Base-by-base conservation (phyloP, 352 stramenopile species). In the Globisporangium paroecandrum region DNA sequence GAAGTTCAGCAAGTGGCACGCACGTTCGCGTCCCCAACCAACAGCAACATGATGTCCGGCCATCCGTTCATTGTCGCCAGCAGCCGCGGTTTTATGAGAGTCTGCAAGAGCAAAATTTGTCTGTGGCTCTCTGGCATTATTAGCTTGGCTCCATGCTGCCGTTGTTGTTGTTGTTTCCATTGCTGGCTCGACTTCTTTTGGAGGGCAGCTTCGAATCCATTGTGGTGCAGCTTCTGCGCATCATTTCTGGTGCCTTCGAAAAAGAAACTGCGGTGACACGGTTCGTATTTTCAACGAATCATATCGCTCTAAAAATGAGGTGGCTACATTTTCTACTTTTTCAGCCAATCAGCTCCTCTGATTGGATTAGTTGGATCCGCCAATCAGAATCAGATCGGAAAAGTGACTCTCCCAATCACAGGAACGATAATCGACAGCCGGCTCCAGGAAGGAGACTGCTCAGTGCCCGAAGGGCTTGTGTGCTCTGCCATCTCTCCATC, bases 301-400 rank as follows among this genome's bases (percentile, higher is more conserved):
- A 34, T 3, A 63, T 34, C 9, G n/a, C 13, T 49, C 20, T n/a
- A n/a, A 32, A 54, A 29, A n/a, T 0, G 49, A 49, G 34, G 58
- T 63, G 58, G 58, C 58, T 64, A 64, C 58, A 55, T 64, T 64
- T 64, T 64, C 36, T 49, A 54, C 9, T 51, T 64, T 51, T 64
- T 27, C 36, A 64, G 22, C 58, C 58, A 64, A 64, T 64, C 36
- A 54, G 22, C n/a, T n/a, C n/a, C n/a, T n/a, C 3, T 29, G 32
- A 27, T 8, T 8, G n/a, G 4, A 43, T 43, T 10, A 12, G 10
- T 43, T 46, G 38, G 12, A 3, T 46, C 38, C 38, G 38, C 10
- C 3, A 13, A 46, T 32, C 27, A 32, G 27, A 32, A 46, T 46
- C 38, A 46, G 38, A 46, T 46, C 12, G 38, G 38, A 18, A 46